Base-by-base conservation (phyloP, 75 land plant genomes). In the Cupressus sempervirens region DNA sequence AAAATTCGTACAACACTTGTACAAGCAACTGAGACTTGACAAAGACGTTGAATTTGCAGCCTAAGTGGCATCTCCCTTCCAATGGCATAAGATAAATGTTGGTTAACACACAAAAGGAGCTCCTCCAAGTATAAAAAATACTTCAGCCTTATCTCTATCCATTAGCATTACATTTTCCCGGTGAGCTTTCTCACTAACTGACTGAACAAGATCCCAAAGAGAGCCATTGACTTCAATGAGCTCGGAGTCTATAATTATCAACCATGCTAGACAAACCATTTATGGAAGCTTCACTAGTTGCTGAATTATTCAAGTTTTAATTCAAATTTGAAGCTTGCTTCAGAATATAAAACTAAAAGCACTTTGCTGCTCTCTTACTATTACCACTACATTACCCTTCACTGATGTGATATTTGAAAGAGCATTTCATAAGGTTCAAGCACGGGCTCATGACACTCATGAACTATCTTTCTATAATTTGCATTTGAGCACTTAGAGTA, bases 71-170 rank as follows among this genome's bases (percentile, higher is more conserved):
- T 53, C n/a, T 92, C 94, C 52, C 76, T 52, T 53, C 88, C 91
- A 43, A 95, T 80, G 40, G 96, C 82, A 85, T 84, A 56, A 56
- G 88, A 84, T 36, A 92, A 87, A 77, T 96, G 93, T 68, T 87
- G 85, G 50, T 91, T 88, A 83, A 98, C 84, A 88, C 98, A 96
- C 29, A 85, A 30, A 83, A 96, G 96, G 7, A 98, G 80, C 36
- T 95, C 94, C 84, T 96, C 98, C 46, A 98, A 81, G 12, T 95
- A 94, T 84, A 98, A 96, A 98, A 83, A 98, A 98, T 32, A 98
- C 95, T 89, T 98, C 99, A 84, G 93, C 93, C 91, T 95, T 96
- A 54, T 98, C 99, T 79, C 98, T 90, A 84, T 98, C 99, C 96
- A 98, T 94, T 41, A 98, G 92, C 88, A 96, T 93, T 80, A 98